Evolutionary conservation across 1,284 basidiomycete species (phyloP), one percentile per base, ranked within the genome.

Genomic region (Xerocomus amazonicus): DNA sequence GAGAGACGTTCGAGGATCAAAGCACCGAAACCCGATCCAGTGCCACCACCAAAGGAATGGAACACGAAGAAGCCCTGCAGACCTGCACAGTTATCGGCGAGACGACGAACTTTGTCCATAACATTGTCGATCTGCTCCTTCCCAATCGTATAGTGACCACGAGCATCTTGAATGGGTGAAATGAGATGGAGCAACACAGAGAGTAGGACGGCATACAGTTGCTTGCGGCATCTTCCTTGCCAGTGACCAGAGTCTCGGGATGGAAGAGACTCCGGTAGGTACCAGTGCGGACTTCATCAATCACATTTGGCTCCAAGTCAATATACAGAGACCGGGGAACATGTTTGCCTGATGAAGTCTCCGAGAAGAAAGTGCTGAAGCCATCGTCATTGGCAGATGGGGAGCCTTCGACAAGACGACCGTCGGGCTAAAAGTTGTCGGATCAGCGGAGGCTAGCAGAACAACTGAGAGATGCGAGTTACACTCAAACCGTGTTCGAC

Each of bases 61-160:
- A 99, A 99, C 66, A 98, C 93, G 68, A 99, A 99, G 84, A 99
- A 99, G 64, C 97, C 97, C 75, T 99, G 97, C 39, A 99, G 87
- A 68, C 97, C 97, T 56, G 84, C 84, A 77, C 96, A 98, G 78
- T 97, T 97, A 75, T 99, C 97, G 54, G 96, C 88, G 57, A 99
- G 83, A 64, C 92, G 89, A 70, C 97, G 90, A 65, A 98, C 81
- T 69, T 93, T 94, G 78, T 99, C 97, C 82, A 98, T 92, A 47
- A 97, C 95, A 43, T 79, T 70, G 66, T 90, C 87, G 53, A 93
- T 92, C 74, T 88, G 88, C 73, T 97, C 95, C 76, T 98, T 98
- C 63, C 95, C 95, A 68, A 98, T 88, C 56, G 96, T 98, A 78
- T 98, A 98, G 73, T 96, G 93, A 62, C 94, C 94, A 73, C 94